These are phyloP conservation scores for Penicillium samsonianum DNA, from an alignment of 495 filamentous ascomycete genomes.

Conservation along the genomic window DNA sequence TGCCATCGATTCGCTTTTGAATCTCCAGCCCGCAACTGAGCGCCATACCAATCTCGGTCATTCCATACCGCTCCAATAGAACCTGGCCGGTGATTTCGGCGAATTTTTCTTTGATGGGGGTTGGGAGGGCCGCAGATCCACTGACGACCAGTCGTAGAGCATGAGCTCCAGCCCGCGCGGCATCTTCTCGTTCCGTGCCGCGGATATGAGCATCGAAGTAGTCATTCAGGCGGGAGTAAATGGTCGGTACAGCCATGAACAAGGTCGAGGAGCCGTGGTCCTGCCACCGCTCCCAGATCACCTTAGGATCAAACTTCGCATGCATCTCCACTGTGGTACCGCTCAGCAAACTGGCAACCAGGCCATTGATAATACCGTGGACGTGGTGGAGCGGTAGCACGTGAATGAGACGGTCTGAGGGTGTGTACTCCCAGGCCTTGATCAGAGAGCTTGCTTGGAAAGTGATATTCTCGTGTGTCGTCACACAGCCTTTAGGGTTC, in stretches of 20 bases:
- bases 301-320: slow-evolving; percentile 45
- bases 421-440: slow-evolving; percentile 39
- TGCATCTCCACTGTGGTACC: slow-evolving; percentile 48
- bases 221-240: slow-evolving; percentile 49
- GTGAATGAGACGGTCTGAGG: slow-evolving; percentile 44
- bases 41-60: slow-evolving; percentile 53
- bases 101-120: slow-evolving; percentile 46
- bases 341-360: slow-evolving; percentile 40
- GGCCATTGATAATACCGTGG: slow-evolving; percentile 48
- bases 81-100: slow-evolving; percentile 43
- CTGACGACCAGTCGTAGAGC: slow-evolving; percentile 43
- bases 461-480: slow-evolving; percentile 47
- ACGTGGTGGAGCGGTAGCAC: slow-evolving; percentile 49
- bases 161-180: slow-evolving; percentile 35
- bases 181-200: slow-evolving; percentile 37
- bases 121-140: slow-evolving; percentile 48
- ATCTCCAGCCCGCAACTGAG: slow-evolving; percentile 44
- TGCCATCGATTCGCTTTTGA: slow-evolving; percentile 43
- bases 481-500: slow-evolving; percentile 47
- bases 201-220: slow-evolving; percentile 47
- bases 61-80: slow-evolving; percentile 48
- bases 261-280: slow-evolving; percentile 40
- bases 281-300: slow-evolving; percentile 48
- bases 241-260: slow-evolving; percentile 51
- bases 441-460: slow-evolving; percentile 44